Base-by-base conservation (phyloP, 2,329 filamentous ascomycete species). In the Xylaria sp. region DNA sequence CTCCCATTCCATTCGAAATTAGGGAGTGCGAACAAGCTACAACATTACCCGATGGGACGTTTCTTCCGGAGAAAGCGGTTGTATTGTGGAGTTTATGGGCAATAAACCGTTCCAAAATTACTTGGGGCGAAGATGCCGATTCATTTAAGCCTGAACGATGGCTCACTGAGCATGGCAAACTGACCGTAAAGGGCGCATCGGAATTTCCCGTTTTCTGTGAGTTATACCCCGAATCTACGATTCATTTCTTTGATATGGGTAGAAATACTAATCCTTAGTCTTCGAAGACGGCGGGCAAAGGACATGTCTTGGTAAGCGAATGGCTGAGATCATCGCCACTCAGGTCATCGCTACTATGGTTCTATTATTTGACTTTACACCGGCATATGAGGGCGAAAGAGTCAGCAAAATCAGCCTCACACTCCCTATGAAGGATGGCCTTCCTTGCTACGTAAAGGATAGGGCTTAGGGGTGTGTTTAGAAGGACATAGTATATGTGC, bases 81-180 rank as follows among this genome's bases (percentile, higher is more conserved):
- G 80, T 91, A 2, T 79, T 90, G 3, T 91, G 88, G 88, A 89
- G 86, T 69, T 81, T 87, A 3, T 91, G 88, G 87, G 86, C 89
- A 0, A 87, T 90, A 83, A 88, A 89, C 70, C 82, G 88, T 11
- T 89, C 88, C 0, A 77, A 71, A 10, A 71, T 79, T 2, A 88
- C 82, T 0, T 91, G 88, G 87, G 88, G 88, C 5, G 75, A 80
- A 0, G 86, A 90, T 70, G 84, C 87, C 6, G 84, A 86, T 48
- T 73, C 74, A 0, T 91, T 90, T 71, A 81, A 81, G 3, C 89
- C 89, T 0, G 84, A 86, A 60, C 81, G 89, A 51, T 91, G 88
- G 85, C 77, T 91, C 26, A 75, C 77, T 17, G 74, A 77, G 2
- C 77, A 80, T 10, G 82, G 80, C 0, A 81, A 79, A 36, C 70